phyloP scores from a whole-genome alignment of 2,329 filamentous ascomycete genomes.

The Lecanicillium sp. region DNA sequence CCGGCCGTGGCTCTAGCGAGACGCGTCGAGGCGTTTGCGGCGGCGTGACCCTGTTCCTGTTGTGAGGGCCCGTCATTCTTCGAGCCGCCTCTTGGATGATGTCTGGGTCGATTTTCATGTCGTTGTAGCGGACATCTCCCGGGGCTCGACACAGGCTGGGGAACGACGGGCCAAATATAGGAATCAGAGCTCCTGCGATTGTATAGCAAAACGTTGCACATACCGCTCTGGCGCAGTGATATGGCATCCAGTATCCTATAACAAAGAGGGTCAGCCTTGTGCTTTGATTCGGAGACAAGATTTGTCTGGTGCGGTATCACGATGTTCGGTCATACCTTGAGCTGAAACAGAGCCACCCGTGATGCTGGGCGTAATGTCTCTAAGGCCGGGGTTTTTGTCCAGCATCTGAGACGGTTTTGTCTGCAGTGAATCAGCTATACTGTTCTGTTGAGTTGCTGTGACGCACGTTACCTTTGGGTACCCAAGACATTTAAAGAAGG shows the following conservation, averaged over 20 bases:
- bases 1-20: conserved; percentile 17
- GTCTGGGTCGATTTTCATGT: conserved; percentile 55
- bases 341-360: conserved; percentile 85
- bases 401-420: conserved; percentile 83
- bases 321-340: conserved; percentile 55
- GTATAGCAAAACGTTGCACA: conserved; percentile 83
- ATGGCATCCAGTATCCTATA: conserved; percentile 95
- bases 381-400: conserved; percentile 68
- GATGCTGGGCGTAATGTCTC: conserved; percentile 87
- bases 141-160: conserved; percentile 60
- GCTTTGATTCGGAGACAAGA: conserved; percentile 5
- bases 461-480: conserved; percentile 66
- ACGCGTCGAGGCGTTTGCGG: no score
- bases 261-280: conserved; percentile 12
- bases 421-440: conserved; percentile 34
- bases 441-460: background rate
- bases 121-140: conserved; percentile 53
- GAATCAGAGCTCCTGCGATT: conserved; percentile 79
- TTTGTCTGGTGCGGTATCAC: background rate
- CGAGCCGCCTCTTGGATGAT: conserved; percentile 45
- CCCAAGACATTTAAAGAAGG: conserved; percentile 85
- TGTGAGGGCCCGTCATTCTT: no score
- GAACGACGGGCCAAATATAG: conserved; percentile 81
- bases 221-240: conserved; percentile 72
- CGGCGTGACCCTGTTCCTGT: conserved; percentile 32